Base-by-base conservation (phyloP, 2,329 filamentous ascomycete genomes). In the Aspergillus sp. region DNA sequence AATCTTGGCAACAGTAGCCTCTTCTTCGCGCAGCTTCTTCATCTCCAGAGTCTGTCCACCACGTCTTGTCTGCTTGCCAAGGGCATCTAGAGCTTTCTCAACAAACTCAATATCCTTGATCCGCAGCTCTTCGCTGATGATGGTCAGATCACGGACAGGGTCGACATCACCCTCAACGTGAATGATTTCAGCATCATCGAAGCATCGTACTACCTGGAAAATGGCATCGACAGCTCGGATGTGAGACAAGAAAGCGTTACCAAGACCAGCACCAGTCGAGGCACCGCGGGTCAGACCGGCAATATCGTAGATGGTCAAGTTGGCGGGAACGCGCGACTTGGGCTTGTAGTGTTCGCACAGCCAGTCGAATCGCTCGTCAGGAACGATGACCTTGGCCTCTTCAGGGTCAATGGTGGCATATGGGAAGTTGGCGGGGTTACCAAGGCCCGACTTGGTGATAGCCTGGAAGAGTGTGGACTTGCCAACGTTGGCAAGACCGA, bases 391-490 rank as follows among this genome's bases (percentile, higher is more conserved):
- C 69, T 93, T 91, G 64, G 95, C 91, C 82, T 99, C 95, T 82
- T 99, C 96, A 48, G 95, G 95, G 68, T 99, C 93, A 78, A 99
- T 99, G 71, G 95, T 99, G 74, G 95, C 95, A 83, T 96, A 99
- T 56, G 95, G 95, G 76, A 98, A 99, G 82, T 99, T 99, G 82
- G 95, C 95, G 70, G 96, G 96, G 82, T 98, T 99, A 80, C 96
- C 95, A 72, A 99, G 88, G 66, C 87, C 87, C 79, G 90, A 96
- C 84, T 97, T 98, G 75, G 95, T 99, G 80, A 99, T 97, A 75
- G 95, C 92, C 84, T 99, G 96, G 86, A 99, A 99, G 71, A 99
- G 87, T 35, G 96, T 99, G 66, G 95, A 99, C 83, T 99, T 99
- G 79, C 95, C 95, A 70, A 99, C 96, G 79, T 99, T 99, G 78